Evolutionary conservation across 2,329 filamentous ascomycete species (phyloP).

Genomic region (Lachnellula suecica): DNA sequence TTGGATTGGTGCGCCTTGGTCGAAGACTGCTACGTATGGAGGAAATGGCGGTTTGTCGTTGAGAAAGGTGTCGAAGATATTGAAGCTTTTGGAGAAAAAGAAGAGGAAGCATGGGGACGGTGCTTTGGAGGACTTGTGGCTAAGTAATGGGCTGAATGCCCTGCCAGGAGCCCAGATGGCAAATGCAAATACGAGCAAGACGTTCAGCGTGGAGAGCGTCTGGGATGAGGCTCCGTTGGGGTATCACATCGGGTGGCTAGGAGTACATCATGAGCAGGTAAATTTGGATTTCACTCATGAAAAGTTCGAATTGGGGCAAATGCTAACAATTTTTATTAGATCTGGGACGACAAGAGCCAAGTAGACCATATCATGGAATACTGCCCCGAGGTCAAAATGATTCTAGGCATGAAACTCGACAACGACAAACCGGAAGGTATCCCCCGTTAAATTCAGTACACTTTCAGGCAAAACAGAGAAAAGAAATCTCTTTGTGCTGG

Average conservation of each 20-base stretch:
- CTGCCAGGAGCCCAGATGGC: conserved; percentile 31
- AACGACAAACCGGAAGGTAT: conserved; percentile 34
- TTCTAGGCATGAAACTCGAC: conserved; percentile 55
- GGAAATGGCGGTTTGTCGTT: conserved; percentile 32
- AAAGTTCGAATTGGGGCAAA: too few relatives aligned
- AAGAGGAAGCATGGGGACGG: conserved; percentile 38
- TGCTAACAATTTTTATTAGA: conserved; percentile 35
- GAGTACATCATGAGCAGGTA: conserved; percentile 41
- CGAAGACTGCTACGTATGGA: conserved; percentile 21
- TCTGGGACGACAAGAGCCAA: conserved; percentile 45
- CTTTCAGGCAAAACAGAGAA: neutral
- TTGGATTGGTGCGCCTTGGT: conserved; percentile 39
- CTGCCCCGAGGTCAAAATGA: conserved; percentile 54
- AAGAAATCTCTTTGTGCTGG: neutral
- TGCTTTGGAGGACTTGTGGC: conserved; percentile 55
- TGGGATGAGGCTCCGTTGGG: conserved; percentile 52
- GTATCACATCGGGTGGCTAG: conserved; percentile 44
- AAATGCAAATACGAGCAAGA: conserved; percentile 32
- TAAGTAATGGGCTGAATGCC: conserved; percentile 26
- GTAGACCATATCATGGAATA: conserved; percentile 52
- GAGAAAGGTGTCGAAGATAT: conserved; percentile 25
- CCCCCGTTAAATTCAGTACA: conserved; percentile 1
- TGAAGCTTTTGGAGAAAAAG: conserved; percentile 33
- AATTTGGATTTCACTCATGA: too few relatives aligned
- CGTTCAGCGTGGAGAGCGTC: conserved; percentile 48